These are phyloP conservation scores for Dictyostelium purpureum DNA, from an alignment of 78 protist genomes.

Conservation along the genomic window DNA sequence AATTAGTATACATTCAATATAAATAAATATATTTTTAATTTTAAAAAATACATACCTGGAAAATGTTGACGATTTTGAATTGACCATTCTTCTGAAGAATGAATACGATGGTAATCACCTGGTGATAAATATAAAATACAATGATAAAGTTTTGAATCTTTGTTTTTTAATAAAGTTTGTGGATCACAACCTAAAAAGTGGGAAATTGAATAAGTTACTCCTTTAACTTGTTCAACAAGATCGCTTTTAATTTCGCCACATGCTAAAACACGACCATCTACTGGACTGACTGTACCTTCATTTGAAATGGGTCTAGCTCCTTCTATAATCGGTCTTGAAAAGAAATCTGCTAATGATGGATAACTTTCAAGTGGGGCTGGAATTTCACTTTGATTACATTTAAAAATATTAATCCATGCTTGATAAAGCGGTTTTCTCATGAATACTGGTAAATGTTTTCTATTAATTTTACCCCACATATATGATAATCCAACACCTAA, in stretches of 20 bases:
- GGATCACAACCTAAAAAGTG: conserved; percentile 82
- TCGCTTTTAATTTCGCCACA: conserved; percentile 75
- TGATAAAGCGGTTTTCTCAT: conserved; percentile 62
- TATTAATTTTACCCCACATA: conserved; percentile 74
- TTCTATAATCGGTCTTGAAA: conserved; percentile 58
- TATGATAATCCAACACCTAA: conserved; percentile 78
- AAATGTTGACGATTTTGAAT: conserved; percentile 15
- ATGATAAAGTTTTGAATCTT: conserved; percentile 75
- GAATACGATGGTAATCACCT: conserved; percentile 92
- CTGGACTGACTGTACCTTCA: conserved; percentile 77
- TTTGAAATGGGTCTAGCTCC: conserved; percentile 57
- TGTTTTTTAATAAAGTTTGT: conserved; percentile 16
- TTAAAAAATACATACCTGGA: conserved; percentile 14
- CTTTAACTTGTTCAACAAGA: conserved; percentile 88
- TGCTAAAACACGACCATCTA: conserved; percentile 82
- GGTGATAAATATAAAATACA: conserved; percentile 87
- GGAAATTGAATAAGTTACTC: conserved; percentile 81
- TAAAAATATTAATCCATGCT: conserved; percentile 71
- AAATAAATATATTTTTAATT: neutral
- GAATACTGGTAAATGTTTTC: conserved; percentile 38
- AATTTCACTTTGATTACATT: conserved; percentile 76
- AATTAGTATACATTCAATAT: no score
- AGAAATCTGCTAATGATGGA: conserved; percentile 76
- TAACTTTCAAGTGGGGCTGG: conserved; percentile 62
- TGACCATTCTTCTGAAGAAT: conserved; percentile 84